phyloP scores from a whole-genome alignment of 2,329 filamentous ascomycete species.

The Daldinia eschscholtzii region DNA sequence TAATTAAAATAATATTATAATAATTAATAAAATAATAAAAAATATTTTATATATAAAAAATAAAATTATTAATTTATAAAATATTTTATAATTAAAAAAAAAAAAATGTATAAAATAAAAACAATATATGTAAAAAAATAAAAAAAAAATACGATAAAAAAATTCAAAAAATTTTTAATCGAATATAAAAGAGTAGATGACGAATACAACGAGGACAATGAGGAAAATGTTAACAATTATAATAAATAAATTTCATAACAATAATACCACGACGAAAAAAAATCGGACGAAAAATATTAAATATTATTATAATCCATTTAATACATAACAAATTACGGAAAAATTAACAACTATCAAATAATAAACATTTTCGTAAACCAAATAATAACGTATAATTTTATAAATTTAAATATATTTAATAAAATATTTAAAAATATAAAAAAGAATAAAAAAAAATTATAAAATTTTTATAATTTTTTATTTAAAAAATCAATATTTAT shows the following conservation, averaged over 20 bases:
- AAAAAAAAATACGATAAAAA: not conserved
- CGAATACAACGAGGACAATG: not conserved
- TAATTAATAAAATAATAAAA: not conserved
- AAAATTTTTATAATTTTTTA: too few species aligned
- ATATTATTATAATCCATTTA: not conserved
- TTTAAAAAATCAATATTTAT: too few species aligned
- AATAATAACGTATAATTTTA: not conserved
- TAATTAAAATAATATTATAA: not conserved
- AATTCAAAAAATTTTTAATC: not conserved
- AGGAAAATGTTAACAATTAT: not conserved
- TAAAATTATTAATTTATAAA: slow-evolving; percentile 1
- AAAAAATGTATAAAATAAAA: not conserved
- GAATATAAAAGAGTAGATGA: not conserved
- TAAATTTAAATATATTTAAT: too few species aligned
- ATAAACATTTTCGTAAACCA: not conserved
- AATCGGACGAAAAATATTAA: not conserved
- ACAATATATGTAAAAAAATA: not conserved
- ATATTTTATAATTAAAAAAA: not conserved
- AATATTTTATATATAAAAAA: slow-evolving; percentile 1
- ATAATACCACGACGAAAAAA: not conserved
- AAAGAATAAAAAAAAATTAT: too few species aligned
- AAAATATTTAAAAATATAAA: too few species aligned
- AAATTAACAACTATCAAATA: not conserved
- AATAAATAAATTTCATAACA: not conserved
- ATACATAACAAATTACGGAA: not conserved